A percentile compares a stretch with the other conserved stretches of the same genome.
phyloP scores from a whole-genome alignment of 106 monocot species.

The Acorus calamus region DNA sequence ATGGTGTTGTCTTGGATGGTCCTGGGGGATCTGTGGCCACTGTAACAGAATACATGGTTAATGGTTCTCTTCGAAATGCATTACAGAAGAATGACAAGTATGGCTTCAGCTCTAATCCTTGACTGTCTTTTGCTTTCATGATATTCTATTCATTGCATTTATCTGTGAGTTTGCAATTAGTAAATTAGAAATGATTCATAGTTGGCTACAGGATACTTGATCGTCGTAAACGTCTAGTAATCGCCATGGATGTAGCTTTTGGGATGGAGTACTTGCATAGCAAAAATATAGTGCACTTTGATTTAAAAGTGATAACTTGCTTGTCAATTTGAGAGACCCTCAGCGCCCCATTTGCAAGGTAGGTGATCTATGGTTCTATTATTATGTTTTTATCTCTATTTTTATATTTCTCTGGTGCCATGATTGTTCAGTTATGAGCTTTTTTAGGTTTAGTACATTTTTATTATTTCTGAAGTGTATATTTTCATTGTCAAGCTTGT shows the following conservation, averaged over 20 bases:
- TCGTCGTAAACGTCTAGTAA: constrained; percentile 17
- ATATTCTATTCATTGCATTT: not conserved
- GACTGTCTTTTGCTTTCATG: constrained; percentile 1
- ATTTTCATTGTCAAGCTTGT: too few species aligned
- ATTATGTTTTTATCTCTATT: too few species aligned
- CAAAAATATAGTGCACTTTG: constrained; percentile 44
- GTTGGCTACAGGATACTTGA: constrained; percentile 24
- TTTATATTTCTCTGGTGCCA: too few species aligned
- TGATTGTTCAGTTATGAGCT: too few species aligned
- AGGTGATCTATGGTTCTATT: not conserved
- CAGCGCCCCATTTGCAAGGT: constrained; percentile 57
- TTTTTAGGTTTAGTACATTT: too few species aligned
- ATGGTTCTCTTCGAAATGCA: constrained; percentile 62
- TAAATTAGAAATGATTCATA: not conserved
- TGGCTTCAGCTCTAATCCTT: not conserved
- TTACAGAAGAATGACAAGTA: constrained; percentile 67
- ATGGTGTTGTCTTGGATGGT: constrained; percentile 67
- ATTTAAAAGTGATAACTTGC: constrained; percentile 52
- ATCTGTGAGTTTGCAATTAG: not conserved
- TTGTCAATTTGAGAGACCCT: constrained; percentile 46
- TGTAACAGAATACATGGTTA: constrained; percentile 77
- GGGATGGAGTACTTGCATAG: constrained; percentile 55
- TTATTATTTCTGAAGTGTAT: too few species aligned
- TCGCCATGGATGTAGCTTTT: constrained; percentile 48
- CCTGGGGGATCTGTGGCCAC: constrained; percentile 67